phyloP scores from a whole-genome alignment of 257 asterid species.

The Solanum tacnaense region DNA sequence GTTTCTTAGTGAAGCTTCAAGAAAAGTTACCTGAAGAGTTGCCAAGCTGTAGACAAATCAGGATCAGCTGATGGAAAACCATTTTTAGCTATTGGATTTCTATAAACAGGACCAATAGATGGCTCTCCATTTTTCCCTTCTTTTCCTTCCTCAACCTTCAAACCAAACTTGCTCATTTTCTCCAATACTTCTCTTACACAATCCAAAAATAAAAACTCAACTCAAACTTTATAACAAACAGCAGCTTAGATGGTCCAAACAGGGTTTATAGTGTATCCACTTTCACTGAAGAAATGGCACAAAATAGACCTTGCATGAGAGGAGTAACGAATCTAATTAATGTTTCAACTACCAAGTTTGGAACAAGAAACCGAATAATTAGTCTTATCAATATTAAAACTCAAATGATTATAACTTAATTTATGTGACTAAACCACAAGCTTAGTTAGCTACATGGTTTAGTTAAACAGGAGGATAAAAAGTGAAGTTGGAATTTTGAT shows the following conservation, averaged over 20 bases:
- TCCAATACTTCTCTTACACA: background rate
- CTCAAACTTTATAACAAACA: background rate
- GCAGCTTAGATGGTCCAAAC: background rate
- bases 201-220: no score
- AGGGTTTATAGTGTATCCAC: background rate
- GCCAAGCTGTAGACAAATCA: conserved; percentile 60
- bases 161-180: conserved; percentile 44
- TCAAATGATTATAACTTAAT: background rate
- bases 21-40: conserved; percentile 47
- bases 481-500: background rate
- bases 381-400: background rate
- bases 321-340: background rate
- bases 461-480: background rate
- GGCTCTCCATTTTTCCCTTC: conserved; percentile 53
- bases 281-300: background rate
- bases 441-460: background rate
- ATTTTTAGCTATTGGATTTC: conserved; percentile 57
- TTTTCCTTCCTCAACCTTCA: conserved; percentile 64
- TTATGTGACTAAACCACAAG: background rate
- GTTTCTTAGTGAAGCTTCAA: background rate
- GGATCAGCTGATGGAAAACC: conserved; percentile 56
- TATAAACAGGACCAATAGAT: conserved; percentile 71
- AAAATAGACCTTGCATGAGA: background rate
- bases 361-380: background rate
- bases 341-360: background rate